Base-by-base conservation (phyloP, 2,329 filamentous ascomycete species). In the Alternaria angustiovoidea region DNA sequence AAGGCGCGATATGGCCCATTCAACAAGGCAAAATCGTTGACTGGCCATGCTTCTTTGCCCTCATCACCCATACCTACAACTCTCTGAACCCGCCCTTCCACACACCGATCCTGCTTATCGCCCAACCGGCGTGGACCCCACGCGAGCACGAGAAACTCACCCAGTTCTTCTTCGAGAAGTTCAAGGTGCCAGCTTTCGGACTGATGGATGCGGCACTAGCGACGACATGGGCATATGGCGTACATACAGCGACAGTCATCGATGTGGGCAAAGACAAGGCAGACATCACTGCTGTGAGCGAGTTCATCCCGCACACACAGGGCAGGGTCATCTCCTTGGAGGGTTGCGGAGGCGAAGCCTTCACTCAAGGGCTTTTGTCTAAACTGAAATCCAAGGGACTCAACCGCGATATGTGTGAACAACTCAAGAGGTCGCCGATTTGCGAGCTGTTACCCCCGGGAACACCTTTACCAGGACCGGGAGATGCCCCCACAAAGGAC, bases 141-240 rank as follows among this genome's bases (percentile, higher is more conserved):
- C 89, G 91, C 63, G 93, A 97, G 78, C 90, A 90, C 75, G 94
- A 98, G 80, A 87, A 87, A 39, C 89, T 99, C 67, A 91, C 94
- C 14, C 92, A 95, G 64, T 99, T 97, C 82, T 88, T 98, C 66
- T 99, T 99, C 73, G 95, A 99, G 80, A 96, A 95, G 80, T 97
- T 96, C 75, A 95, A 94, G 81, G 95, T 93, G 0, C 95, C 95
- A 0, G 93, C 92, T 0, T 91, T 99, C 52, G 94, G 91, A 70
- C 85, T 98, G 64, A 90, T 99, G 82, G 92, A 98, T 79, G 91
- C 93, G 69, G 94, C 92, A 3, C 81, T 96, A 47, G 94, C 95
- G 26, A 91, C 93, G 1, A 90, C 83, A 59, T 90, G 88, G 72
- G 88, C 95, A 57, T 98, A 96, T 74, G 94, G 93, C 11, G 86